These are phyloP conservation scores for Ceratobasidium sp. DNA, from an alignment of 1,284 basidiomycete genomes.

Conservation along the genomic window DNA sequence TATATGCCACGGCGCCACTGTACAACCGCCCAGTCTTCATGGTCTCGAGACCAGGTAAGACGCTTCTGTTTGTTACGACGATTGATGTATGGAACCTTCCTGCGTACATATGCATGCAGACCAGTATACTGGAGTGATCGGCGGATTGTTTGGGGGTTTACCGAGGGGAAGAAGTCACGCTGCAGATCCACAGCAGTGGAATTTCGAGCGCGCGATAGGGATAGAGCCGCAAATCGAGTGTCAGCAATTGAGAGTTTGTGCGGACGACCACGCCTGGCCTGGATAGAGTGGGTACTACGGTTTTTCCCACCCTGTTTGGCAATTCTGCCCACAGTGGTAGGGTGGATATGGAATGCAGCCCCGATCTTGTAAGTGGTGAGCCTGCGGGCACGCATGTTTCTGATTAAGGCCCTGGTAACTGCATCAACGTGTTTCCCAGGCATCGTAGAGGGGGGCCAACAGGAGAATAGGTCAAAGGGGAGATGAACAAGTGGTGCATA, in stretches of 20 bases:
- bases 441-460: no score
- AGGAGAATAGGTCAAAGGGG: no score
- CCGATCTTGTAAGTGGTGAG: conserved; percentile 10
- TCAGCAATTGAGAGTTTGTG: conserved; percentile 2
- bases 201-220: not conserved
- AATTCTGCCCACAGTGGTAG: conserved; percentile 11
- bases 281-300: conserved; percentile 6
- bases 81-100: conserved; percentile 11
- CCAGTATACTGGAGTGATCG: not conserved
- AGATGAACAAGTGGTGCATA: no score
- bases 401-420: not conserved
- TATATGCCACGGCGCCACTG: conserved; percentile 30
- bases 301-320: not conserved
- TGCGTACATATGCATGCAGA: conserved; percentile 2
- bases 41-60: conserved; percentile 19
- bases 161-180: conserved; percentile 20
- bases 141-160: not conserved
- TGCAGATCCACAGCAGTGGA: conserved; percentile 4
- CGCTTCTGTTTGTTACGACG: not conserved
- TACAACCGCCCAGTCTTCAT: not conserved
- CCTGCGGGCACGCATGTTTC: conserved; percentile 1
- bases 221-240: conserved; percentile 22
- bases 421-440: not conserved
- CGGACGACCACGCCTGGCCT: conserved; percentile 2
- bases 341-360: not conserved